Conservation (phyloP, 139 green algal genomes). For the Desmodesmus armatus region DNA sequence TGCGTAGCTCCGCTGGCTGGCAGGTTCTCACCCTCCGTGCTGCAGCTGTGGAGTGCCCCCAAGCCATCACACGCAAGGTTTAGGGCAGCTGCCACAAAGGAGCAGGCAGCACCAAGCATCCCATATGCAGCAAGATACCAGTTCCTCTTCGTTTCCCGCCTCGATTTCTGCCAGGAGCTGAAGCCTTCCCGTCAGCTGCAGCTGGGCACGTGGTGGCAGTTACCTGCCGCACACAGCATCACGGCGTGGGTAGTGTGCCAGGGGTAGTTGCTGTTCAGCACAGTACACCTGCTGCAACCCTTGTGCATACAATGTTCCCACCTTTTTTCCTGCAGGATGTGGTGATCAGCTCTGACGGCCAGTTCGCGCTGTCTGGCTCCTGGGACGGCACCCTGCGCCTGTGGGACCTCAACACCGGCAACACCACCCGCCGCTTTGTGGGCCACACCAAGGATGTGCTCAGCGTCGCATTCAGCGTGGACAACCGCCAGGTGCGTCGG, state of each 20-base stretch:
- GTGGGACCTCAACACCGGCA: constrained; percentile 98
- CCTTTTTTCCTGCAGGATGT: constrained; percentile 91
- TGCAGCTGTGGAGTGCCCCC: too few species aligned
- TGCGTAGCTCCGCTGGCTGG: too few species aligned
- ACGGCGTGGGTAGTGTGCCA: neutral
- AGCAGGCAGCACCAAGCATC: too few species aligned
- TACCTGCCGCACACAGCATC: neutral
- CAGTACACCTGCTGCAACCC: neutral
- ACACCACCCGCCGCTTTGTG: constrained; percentile 97
- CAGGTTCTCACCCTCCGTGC: too few species aligned
- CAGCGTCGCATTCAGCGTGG: constrained; percentile 98
- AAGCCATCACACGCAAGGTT: too few species aligned
- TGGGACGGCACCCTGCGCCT: constrained; percentile 99
- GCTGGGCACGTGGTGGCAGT: too few species aligned
- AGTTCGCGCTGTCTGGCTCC: constrained; percentile 97
- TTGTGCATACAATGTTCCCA: neutral
- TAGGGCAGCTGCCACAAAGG: too few species aligned
- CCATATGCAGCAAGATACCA: neutral
- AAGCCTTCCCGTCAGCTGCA: too few species aligned
- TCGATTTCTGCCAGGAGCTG: too few species aligned
- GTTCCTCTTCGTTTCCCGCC: too few species aligned
- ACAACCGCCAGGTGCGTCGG: constrained; percentile 94
- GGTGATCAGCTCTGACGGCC: constrained; percentile 98
- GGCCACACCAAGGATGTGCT: constrained; percentile 99
- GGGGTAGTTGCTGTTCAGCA: neutral